A percentile compares a stretch with the other conserved stretches of the same genome.
These are phyloP conservation scores for Eleusine indica DNA, from an alignment of 176 grass and related monocot genomes.

Conservation along the genomic window DNA sequence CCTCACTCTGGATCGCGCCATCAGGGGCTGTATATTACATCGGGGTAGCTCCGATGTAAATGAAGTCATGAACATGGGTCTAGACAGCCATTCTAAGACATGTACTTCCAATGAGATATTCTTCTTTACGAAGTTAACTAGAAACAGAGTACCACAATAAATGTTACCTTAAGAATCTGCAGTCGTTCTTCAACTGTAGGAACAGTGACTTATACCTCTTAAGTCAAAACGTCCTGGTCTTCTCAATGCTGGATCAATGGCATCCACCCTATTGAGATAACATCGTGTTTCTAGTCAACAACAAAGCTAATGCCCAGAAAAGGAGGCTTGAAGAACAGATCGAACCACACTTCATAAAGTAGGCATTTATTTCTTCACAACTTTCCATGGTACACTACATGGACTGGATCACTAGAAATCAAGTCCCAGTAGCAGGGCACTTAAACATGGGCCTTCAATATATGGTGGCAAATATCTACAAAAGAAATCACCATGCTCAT, in stretches of 20 bases:
- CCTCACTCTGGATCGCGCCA: no score
- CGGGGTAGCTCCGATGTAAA: not conserved
- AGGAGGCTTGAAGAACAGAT: not conserved
- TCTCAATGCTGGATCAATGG: conserved; percentile 85
- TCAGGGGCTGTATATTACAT: no score
- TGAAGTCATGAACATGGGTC: not conserved
- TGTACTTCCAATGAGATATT: not conserved
- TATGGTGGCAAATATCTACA: not conserved
- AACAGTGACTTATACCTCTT: conserved; percentile 80
- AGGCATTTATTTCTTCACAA: not conserved
- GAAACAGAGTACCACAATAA: not conserved
- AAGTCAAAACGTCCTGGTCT: conserved; percentile 88
- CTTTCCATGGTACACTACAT: not conserved
- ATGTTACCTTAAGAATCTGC: conserved; percentile 76
- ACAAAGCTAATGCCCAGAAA: not conserved
- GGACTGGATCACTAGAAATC: not conserved
- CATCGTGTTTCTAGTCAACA: conserved; percentile 17
- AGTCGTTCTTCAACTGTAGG: conserved; percentile 78
- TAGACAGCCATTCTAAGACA: not conserved
- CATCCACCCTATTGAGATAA: conserved; percentile 68
- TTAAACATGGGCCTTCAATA: conserved; percentile 15
- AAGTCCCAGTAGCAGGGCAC: not conserved
- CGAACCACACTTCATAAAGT: not conserved
- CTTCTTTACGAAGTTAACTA: conserved; percentile 8
- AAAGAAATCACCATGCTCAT: conserved; percentile 8